Conservation (phyloP, 352 stramenopile genomes). For the Globisporangium radiosum region DNA sequence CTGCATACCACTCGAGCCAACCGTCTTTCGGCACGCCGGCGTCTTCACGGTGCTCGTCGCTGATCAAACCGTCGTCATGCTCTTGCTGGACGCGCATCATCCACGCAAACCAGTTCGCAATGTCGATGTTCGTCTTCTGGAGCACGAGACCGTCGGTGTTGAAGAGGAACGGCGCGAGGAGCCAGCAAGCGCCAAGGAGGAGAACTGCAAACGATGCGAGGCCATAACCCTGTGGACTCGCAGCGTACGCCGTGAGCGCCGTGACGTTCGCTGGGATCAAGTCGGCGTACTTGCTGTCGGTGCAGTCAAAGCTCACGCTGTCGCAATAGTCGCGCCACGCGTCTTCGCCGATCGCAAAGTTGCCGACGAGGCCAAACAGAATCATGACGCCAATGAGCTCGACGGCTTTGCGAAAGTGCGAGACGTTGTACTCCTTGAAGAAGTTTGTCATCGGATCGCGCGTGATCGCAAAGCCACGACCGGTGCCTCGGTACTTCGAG, state of each 20-base stretch:
- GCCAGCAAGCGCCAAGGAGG: slow-evolving; percentile 75
- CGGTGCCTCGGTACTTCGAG: slow-evolving; percentile 82
- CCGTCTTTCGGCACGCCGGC: slow-evolving; percentile 49
- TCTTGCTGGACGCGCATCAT: slow-evolving; percentile 68
- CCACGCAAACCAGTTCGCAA: slow-evolving; percentile 79
- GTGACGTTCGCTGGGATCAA: slow-evolving; percentile 64
- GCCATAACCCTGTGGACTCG: slow-evolving; percentile 67
- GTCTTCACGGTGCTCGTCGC: slow-evolving; percentile 22
- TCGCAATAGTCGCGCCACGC: slow-evolving; percentile 40
- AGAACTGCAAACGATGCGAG: slow-evolving; percentile 79
- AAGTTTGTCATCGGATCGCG: slow-evolving; percentile 84
- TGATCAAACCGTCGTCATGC: slow-evolving; percentile 14
- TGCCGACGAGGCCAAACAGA: slow-evolving; percentile 71
- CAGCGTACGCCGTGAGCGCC: slow-evolving; percentile 45
- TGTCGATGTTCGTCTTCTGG: slow-evolving; percentile 77
- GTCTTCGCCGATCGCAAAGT: slow-evolving; percentile 60
- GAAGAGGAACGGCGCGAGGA: slow-evolving; percentile 81
- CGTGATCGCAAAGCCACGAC: slow-evolving; percentile 83
- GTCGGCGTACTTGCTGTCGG: slow-evolving; percentile 26
- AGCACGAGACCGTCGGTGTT: slow-evolving; percentile 86
- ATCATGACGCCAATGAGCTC: slow-evolving; percentile 84
- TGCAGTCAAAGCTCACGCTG: slow-evolving; percentile 32
- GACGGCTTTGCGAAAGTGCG: slow-evolving; percentile 84
- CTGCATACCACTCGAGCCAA: slow-evolving; percentile 72
- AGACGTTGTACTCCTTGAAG: slow-evolving; percentile 85